Base-by-base conservation (phyloP, 768 basidiomycete genomes). In the Rhodotorula kratochvilovae region DNA sequence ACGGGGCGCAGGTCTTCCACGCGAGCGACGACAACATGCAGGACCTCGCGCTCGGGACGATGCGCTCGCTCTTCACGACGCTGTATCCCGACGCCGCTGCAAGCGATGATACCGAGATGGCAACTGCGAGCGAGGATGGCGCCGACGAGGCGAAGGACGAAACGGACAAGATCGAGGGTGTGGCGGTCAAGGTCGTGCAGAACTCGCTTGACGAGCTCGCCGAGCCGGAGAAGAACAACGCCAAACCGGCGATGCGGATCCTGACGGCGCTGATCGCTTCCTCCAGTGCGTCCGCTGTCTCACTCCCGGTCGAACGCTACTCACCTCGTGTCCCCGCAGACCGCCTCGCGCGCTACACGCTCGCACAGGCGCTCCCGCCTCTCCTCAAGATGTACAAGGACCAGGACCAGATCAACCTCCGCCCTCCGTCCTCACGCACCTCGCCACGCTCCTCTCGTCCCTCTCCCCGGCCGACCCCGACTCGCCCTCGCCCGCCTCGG, bases 141-240 rank as follows among this genome's bases (percentile, higher is more conserved):
- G 46, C 50, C 3, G 23, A 4, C 3, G 48, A 23, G 48, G 25
- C 5, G 45, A 46, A 12, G 19, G 45, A 33, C 31, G 42, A 31
- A 17, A 31, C 5, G 21, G 35, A 19, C 23, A 68, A 66, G 66
- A 60, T 62, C 56, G 81, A 84, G 58, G 87, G 86, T 11, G 82
- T 95, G 5, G 88, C 88, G 25, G 85, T 84, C 72, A 87, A 89
- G 54, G 88, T 90, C 0, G 89, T 89, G 71, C 85, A 87, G 66
- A 91, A 96, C 77, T 93, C 91, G 76, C 83, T 92, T 15, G 84
- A 85, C 33, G 86, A 90, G 66, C 81, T 98, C 54, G 85, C 87
- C 54, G 91, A 96, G 78, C 92, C 95, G 1, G 96, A 98, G 80
- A 98, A 97, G 82, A 89, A 86, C 78, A 90, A 92, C 79, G 92